Conservation (phyloP, 495 filamentous ascomycete genomes). For the Barbatosphaeria neglecta region DNA sequence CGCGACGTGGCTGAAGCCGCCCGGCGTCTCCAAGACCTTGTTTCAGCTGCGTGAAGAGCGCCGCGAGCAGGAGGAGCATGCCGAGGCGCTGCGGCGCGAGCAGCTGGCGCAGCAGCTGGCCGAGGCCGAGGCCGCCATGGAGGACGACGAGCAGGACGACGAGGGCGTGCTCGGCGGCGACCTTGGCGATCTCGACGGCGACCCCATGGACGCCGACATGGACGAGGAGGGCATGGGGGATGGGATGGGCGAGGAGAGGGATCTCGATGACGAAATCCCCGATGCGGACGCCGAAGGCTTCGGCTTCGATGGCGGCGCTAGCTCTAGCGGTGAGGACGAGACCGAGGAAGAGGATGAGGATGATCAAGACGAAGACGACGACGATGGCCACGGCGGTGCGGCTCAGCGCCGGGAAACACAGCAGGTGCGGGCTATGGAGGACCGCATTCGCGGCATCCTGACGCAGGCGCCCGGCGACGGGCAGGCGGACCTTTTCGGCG, state of each 20-base stretch:
- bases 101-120: conserved; percentile 53
- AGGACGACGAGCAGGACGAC: conserved; percentile 20
- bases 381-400: conserved; percentile 16
- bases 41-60: conserved; percentile 67
- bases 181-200: conserved; percentile 8
- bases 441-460: conserved; percentile 37
- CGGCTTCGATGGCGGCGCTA: conserved; percentile 29
- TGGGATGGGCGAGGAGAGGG: conserved; percentile 19
- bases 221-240: not conserved
- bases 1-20: conserved; percentile 66
- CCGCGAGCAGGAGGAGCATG: conserved; percentile 68
- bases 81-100: conserved; percentile 57
- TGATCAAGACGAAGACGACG: conserved; percentile 20
- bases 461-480: conserved; percentile 28
- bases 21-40: conserved; percentile 64
- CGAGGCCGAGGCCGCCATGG: conserved; percentile 36
- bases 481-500: conserved; percentile 24
- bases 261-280: conserved; percentile 58
- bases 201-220: not conserved
- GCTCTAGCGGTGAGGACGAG: conserved; percentile 33
- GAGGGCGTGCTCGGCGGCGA: conserved; percentile 22
- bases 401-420: conserved; percentile 20
- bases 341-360: conserved; percentile 19
- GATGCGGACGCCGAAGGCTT: conserved; percentile 43
- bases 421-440: conserved; percentile 23